A percentile compares a stretch with the other conserved stretches of the same genome.
Conservation (phyloP, 441 rosid genomes). For the Bruguiera hainesii region DNA sequence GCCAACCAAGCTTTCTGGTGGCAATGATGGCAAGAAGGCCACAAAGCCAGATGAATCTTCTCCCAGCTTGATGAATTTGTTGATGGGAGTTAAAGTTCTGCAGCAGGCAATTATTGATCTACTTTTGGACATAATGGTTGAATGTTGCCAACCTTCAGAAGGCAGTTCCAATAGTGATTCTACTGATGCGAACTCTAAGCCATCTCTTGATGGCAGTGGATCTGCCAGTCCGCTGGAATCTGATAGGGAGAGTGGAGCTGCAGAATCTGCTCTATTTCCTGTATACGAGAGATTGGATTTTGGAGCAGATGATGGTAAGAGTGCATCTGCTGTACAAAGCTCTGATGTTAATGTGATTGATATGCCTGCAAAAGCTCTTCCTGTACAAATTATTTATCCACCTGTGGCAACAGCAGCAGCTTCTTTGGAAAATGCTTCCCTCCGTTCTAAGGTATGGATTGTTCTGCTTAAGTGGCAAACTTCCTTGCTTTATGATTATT, state of each 20-base stretch:
- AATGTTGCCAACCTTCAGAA: constrained; percentile 97
- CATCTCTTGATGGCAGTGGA: constrained; percentile 53
- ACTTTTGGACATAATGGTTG: constrained; percentile 97
- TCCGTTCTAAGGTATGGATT: constrained; percentile 67
- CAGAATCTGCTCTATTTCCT: constrained; percentile 55
- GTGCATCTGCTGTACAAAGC: constrained; percentile 75
- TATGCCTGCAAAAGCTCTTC: constrained; percentile 48
- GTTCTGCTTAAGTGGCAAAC: constrained; percentile 12
- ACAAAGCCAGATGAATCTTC: constrained; percentile 74
- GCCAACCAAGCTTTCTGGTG: constrained; percentile 79
- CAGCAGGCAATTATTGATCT: constrained; percentile 99
- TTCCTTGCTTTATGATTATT: constrained; percentile 8
- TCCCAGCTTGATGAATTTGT: constrained; percentile 96
- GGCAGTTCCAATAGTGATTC: constrained; percentile 58
- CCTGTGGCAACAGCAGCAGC: constrained; percentile 65
- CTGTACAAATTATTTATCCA: constrained; percentile 54
- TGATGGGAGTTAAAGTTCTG: constrained; percentile 98
- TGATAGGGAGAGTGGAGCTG: constrained; percentile 63
- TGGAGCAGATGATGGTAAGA: constrained; percentile 56
- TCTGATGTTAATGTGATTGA: constrained; percentile 52
- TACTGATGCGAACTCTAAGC: constrained; percentile 52
- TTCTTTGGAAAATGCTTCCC: constrained; percentile 53
- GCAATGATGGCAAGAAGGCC: constrained; percentile 70
- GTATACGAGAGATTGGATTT: constrained; percentile 69
- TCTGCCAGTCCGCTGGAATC: constrained; percentile 58